Evolutionary conservation across 768 basidiomycete species (phyloP), one percentile per base, ranked within the genome.

Genomic region (Albatrellus ellisii): DNA sequence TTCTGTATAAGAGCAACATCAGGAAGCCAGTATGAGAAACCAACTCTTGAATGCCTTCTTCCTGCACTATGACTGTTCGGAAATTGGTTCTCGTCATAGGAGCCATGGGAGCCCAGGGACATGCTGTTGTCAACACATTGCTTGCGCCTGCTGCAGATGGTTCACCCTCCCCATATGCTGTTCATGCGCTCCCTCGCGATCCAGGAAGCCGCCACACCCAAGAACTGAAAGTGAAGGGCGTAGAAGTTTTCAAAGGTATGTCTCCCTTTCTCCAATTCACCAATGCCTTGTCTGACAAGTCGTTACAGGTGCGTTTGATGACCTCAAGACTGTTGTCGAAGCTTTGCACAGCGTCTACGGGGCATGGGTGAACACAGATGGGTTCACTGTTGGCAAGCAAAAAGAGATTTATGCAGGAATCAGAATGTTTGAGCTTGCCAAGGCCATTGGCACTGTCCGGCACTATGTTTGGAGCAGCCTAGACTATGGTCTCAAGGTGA

Each of bases 31-130:
- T n/a, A n/a, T n/a, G n/a, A n/a, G n/a, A n/a, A n/a, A n/a, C n/a
- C n/a, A n/a, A n/a, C n/a, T n/a, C n/a, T n/a, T n/a, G n/a, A n/a
- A n/a, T n/a, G n/a, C n/a, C n/a, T n/a, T n/a, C n/a, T 3, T 4
- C 17, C 26, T 17, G 1, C 38, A 9, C 6, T 14, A 39, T 39
- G 38, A 18, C 38, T 8, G n/a, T n/a, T 15, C 11, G 15, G 10
- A 64, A 62, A 53, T 50, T 62, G 43, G 62, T 68, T 38, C 55
- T 65, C 36, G 63, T 68, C 31, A 60, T 68, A 17, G 66, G 66
- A 21, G 66, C 61, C 4, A 67, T 66, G 32, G 66, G 66, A 35
- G 64, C 64, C 2, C 66, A 68, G 43, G 66, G 66, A 10, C 52
- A 59, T 41, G 55, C 55, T 20, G 61, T 65, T 34, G 55, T 64